Conservation (phyloP, 768 basidiomycete genomes). For the Suillus placidus region DNA sequence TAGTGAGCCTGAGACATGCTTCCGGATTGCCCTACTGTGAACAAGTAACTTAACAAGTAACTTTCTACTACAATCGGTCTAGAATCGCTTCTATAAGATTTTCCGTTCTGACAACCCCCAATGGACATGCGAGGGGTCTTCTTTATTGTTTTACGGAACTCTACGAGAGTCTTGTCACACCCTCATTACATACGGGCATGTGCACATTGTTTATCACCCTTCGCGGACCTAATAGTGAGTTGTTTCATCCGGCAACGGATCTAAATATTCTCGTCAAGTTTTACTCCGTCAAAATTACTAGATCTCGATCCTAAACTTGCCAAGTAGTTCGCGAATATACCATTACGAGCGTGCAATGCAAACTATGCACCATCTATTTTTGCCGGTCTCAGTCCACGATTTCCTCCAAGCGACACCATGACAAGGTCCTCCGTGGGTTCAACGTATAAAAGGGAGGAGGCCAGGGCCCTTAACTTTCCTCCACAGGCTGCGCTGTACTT, state of each 20-base stretch:
- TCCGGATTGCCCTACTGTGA: no score
- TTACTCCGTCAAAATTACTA: conserved; percentile 29
- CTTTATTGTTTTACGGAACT: conserved; percentile 21
- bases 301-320: conserved; percentile 20
- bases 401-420: conserved; percentile 10
- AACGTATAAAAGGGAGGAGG: conserved; percentile 35
- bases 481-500: conserved; percentile 13
- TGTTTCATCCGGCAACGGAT: conserved; percentile 28
- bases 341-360: conserved; percentile 33
- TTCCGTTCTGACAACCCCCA: neutral
- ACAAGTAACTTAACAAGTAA: no score
- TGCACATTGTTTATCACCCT: conserved; percentile 11
- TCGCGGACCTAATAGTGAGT: neutral
- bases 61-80: conserved; percentile 14
- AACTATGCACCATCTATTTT: conserved; percentile 37
- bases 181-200: no score
- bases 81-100: neutral
- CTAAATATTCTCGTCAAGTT: conserved; percentile 34
- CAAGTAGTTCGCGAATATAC: conserved; percentile 38
- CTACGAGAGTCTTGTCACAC: conserved; percentile 12
- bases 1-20: conserved; percentile 24
- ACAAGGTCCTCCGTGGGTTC: conserved; percentile 7
- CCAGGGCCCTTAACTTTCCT: conserved; percentile 16
- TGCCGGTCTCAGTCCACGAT: conserved; percentile 22
- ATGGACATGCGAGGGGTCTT: conserved; percentile 9